Evolutionary conservation across 441 rosid genomes (phyloP).

Genomic region (Adansonia grandidieri): DNA sequence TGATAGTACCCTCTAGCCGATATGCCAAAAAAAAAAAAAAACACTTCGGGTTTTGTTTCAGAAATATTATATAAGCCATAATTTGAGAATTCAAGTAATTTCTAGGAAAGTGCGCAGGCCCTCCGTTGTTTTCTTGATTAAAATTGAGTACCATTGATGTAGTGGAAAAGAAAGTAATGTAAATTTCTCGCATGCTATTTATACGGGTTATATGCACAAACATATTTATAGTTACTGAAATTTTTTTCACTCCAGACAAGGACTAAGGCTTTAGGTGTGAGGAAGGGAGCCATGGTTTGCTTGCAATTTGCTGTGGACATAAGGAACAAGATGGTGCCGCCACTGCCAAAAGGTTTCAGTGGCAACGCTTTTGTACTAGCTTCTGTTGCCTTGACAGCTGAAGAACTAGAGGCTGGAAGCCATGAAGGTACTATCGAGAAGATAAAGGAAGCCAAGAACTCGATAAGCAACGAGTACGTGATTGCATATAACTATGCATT

Average conservation of each 20-base stretch:
- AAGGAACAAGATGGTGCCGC: constrained; percentile 55
- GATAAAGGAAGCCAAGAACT: constrained; percentile 64
- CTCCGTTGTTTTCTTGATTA: no score
- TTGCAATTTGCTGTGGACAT: constrained; percentile 71
- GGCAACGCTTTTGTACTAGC: constrained; percentile 72
- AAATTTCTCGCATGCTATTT: not conserved
- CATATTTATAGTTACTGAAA: not conserved
- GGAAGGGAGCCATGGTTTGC: constrained; percentile 57
- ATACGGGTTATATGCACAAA: not conserved
- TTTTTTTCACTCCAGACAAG: constrained; percentile 48
- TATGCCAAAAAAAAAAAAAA: no score
- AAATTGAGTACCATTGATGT: not conserved
- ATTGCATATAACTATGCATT: constrained; percentile 58
- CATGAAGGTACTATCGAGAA: constrained; percentile 43
- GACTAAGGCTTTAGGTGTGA: constrained; percentile 49
- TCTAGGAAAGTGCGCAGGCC: no score
- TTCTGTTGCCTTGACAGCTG: constrained; percentile 52
- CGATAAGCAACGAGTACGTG: constrained; percentile 52
- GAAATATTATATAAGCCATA: no score
- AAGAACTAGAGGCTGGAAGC: constrained; percentile 47
- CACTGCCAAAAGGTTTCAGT: constrained; percentile 53
- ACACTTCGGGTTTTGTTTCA: no score
- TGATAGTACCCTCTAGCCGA: no score
- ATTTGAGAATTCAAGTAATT: no score
- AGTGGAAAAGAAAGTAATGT: not conserved